A percentile compares a stretch with the other conserved stretches of the same genome.
These are phyloP conservation scores for Gossypium mustelinum DNA, from an alignment of 345 rosid genomes.

Conservation along the genomic window DNA sequence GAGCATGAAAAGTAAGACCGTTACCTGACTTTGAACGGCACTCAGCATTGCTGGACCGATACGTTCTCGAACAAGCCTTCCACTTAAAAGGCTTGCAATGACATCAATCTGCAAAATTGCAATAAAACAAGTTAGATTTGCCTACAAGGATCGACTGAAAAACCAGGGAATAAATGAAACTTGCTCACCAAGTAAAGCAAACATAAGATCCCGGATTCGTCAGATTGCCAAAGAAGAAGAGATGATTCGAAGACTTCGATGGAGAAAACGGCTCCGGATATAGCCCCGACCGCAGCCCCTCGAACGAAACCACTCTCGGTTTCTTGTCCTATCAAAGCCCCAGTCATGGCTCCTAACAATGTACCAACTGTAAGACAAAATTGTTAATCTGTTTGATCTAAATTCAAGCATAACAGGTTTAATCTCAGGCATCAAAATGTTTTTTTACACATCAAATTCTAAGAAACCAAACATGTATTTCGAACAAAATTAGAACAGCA, in stretches of 20 bases:
- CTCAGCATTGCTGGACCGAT: conserved; percentile 98
- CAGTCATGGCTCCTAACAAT: conserved; percentile 93
- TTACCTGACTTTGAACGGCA: conserved; percentile 99
- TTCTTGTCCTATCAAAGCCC: conserved; percentile 98
- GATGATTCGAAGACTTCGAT: conserved; percentile 98
- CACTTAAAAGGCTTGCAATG: conserved; percentile 90
- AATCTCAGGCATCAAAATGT: background rate
- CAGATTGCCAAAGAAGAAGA: conserved; percentile 89
- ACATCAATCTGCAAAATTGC: conserved; percentile 76
- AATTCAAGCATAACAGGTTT: background rate
- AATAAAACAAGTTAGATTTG: conserved; percentile 13
- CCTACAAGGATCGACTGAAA: background rate
- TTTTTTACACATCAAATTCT: background rate
- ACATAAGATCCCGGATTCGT: conserved; percentile 87
- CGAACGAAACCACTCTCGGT: conserved; percentile 97
- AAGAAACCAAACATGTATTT: conserved; percentile 9
- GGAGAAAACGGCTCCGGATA: conserved; percentile 98
- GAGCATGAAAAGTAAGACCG: background rate
- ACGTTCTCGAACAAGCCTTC: conserved; percentile 92
- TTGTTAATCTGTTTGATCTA: conserved; percentile 13
- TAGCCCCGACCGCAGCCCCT: conserved; percentile 98
- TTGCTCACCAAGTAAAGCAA: conserved; percentile 86
- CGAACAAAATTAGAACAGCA: background rate
- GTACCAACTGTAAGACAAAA: conserved; percentile 70
- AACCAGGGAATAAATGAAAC: background rate